Base-by-base conservation (phyloP, 768 basidiomycete genomes). In the Daedalea quercina region DNA sequence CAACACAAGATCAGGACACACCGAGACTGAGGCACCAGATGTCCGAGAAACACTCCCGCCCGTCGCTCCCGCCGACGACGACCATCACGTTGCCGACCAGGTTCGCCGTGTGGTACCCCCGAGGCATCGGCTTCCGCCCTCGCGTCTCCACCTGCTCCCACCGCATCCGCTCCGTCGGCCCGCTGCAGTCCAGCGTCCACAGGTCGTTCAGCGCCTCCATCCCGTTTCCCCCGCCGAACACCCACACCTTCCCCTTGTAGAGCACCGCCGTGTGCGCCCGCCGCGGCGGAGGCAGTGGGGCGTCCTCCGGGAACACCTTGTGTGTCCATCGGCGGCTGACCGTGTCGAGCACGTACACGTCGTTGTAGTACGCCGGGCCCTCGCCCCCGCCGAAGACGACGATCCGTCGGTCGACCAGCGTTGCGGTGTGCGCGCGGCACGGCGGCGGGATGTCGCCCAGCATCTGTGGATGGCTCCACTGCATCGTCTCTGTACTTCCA, bases 191-290 rank as follows among this genome's bases (percentile, higher is more conserved):
- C 22, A 95, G 71, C 15, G 85, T 81, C 92, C 93, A 95, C 19
- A 94, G 71, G 66, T 96, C 94, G 59, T 90, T 90, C 51, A 96
- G 74, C 0, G 94, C 93, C n/a, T 79, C 80, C 71, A 86, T 74
- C 0, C 94, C 94, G 54, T 92, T 94, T 2, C 94, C 94, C n/a
- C 94, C 93, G 8, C 93, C 94, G 61, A 95, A 96, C 3, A 96
- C 69, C 73, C 88, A 90, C 0, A 97, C 77, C 63, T 80, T 85
- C 53, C 77, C 75, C 25, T 73, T 71, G 61, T 91, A 84, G 20
- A 82, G 69, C 13, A 94, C 87, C 0, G 90, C 81, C 0, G 91
- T 90, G 67, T 97, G 94, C 1, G 94, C 93, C 24, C 94, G 82
- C 9, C 94, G 82, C 2, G 86, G 82, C 9, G 69, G 65, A 3